phyloP scores from a whole-genome alignment of 352 stramenopile species.

The Globisporangium uncinulatum region DNA sequence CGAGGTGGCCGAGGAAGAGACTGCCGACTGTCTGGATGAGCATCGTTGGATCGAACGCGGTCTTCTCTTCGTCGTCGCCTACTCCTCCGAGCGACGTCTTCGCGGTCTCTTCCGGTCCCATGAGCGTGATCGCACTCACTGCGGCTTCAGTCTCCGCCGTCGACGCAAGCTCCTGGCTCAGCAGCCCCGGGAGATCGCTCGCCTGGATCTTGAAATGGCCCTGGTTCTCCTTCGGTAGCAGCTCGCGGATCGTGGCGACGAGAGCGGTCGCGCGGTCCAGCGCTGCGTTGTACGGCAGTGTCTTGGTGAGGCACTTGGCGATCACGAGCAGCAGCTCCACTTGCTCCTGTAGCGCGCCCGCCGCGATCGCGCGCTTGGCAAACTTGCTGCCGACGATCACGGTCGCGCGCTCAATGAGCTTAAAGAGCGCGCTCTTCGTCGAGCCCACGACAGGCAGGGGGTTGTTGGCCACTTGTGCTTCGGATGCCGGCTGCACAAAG shows the following conservation, averaged over 20 bases:
- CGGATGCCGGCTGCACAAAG: slow-evolving; percentile 23
- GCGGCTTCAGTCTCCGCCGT: slow-evolving; percentile 18
- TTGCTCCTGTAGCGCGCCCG: slow-evolving; percentile 39
- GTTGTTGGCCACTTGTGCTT: slow-evolving; percentile 27
- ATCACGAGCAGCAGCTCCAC: slow-evolving; percentile 58
- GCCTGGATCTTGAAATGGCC: slow-evolving; percentile 49
- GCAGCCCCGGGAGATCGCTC: slow-evolving; percentile 22
- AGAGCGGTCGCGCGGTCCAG: slow-evolving; percentile 38
- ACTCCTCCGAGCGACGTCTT: slow-evolving; percentile 23
- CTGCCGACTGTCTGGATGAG: slow-evolving; percentile 41
- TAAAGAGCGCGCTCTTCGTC: slow-evolving; percentile 49
- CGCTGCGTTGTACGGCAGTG: slow-evolving; percentile 38
- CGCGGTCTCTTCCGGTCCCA: slow-evolving; percentile 47
- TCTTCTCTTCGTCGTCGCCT: slow-evolving; percentile 21
- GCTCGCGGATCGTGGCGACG: slow-evolving; percentile 32
- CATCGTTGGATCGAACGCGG: slow-evolving; percentile 21
- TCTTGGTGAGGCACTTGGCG: slow-evolving; percentile 43
- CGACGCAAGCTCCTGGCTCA: slow-evolving; percentile 21
- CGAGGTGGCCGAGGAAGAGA: slow-evolving; percentile 49
- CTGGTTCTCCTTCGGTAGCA: slow-evolving; percentile 42
- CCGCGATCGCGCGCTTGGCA: slow-evolving; percentile 48
- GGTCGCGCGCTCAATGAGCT: slow-evolving; percentile 52
- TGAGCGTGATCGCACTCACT: slow-evolving; percentile 55
- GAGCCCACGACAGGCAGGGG: slow-evolving; percentile 24
- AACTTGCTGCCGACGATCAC: slow-evolving; percentile 53